Evolutionary conservation across 2,329 filamentous ascomycete genomes (phyloP).

Genomic region (Sporothrix dimorphospora): DNA sequence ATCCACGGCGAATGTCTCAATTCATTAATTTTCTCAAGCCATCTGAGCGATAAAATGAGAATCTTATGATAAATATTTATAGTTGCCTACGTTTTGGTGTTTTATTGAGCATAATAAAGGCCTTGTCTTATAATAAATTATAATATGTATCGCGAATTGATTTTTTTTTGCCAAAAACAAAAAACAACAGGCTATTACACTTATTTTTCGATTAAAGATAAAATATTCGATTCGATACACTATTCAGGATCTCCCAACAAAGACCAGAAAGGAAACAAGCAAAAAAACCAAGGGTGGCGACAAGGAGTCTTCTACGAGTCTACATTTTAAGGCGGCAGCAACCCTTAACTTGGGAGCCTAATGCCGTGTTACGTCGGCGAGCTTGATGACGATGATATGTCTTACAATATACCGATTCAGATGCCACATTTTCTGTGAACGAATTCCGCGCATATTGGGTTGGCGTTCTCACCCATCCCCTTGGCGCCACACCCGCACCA

Average conservation of each 20-base stretch:
- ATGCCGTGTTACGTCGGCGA: not conserved
- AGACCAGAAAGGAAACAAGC: not conserved
- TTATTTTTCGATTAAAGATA: too few relatives aligned
- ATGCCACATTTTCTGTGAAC: not conserved
- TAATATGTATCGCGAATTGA: too few relatives aligned
- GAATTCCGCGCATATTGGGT: not conserved
- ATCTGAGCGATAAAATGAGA: not conserved
- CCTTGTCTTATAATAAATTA: too few relatives aligned
- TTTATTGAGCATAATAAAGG: too few relatives aligned
- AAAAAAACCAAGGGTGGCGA: not conserved
- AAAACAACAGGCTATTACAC: too few relatives aligned
- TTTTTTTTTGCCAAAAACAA: not conserved
- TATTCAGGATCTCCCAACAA: not conserved
- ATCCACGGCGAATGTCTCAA: not conserved
- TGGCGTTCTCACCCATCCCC: not conserved
- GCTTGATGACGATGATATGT: conserved; percentile 10
- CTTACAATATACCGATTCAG: not conserved
- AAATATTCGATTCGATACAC: too few relatives aligned
- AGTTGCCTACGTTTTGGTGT: too few relatives aligned
- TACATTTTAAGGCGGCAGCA: not conserved
- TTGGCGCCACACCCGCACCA: not conserved
- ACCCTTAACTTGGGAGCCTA: not conserved
- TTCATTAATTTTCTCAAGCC: not conserved
- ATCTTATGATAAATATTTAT: not conserved
- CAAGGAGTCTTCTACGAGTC: not conserved